Evolutionary conservation across 768 basidiomycete species (phyloP), one percentile per base, ranked within the genome.

Genomic region (Cystofilobasidium ferigula): DNA sequence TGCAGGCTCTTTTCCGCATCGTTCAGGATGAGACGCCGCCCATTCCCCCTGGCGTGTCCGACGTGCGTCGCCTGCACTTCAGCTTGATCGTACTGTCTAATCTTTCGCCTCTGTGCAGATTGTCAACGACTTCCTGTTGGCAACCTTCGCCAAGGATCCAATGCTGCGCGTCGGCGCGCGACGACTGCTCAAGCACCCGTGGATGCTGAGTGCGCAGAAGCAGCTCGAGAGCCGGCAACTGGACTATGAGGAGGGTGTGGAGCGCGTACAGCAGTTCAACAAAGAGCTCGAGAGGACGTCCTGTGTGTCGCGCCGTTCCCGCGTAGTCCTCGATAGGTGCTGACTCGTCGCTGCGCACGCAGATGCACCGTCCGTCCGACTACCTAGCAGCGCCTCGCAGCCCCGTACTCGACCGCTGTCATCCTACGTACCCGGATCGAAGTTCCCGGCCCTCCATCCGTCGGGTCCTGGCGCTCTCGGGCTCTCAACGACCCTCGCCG

Each of bases 231-330:
- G 26, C 40, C 36, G 36, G n/a, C 24, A 18, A 88, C 72, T 89
- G 88, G 73, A 89, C 73, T 95, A 86, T 71, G 91, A 98, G 70
- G 89, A 97, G 72, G 91, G 88, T 24, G 89, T 99, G 38, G 80
- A 90, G 71, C 85, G 89, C 74, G 94, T 99, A 30, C 94, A 97
- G 76, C 90, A 97, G 76, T 99, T 94, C 93, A 99, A 99, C 72
- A 89, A 97, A 75, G 59, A 61, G 51, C 32, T 67, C 2, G 59
- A 61, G 14, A 67, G 61, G 51, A 61, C 58, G 20, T 54, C 63
- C 18, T 67, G 64, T 61, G 32, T 20, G 64, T 61, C n/a, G n/a
- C n/a, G n/a, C n/a, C n/a, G n/a, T n/a, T n/a, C n/a, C n/a, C n/a
- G n/a, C n/a, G n/a, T n/a, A n/a, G n/a, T n/a, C n/a, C n/a, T n/a